phyloP scores from a whole-genome alignment of 768 basidiomycete species.

The Mycena belliarum region DNA sequence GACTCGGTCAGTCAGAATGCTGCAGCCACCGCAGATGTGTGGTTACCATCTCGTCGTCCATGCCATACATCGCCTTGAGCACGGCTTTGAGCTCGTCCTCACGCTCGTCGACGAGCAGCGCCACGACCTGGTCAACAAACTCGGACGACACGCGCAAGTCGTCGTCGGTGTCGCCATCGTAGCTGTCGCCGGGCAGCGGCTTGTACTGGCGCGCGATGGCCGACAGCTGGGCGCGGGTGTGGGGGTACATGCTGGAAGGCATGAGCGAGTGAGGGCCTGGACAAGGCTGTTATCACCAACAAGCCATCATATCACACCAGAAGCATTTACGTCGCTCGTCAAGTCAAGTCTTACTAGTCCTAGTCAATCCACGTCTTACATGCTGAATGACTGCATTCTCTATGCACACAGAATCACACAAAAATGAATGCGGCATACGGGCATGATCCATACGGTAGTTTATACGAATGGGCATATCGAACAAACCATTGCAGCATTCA shows the following conservation, averaged over 20 bases:
- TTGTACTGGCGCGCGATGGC: conserved; percentile 75
- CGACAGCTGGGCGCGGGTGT: conserved; percentile 79
- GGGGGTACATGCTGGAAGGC: conserved; percentile 50
- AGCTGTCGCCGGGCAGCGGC: conserved; percentile 45
- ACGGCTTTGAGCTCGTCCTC: conserved; percentile 84
- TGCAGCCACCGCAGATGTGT: background rate
- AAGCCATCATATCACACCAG: background rate
- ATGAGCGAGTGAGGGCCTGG: background rate
- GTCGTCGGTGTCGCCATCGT: conserved; percentile 63
- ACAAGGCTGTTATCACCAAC: background rate
- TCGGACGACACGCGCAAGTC: conserved; percentile 55
- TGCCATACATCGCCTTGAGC: conserved; percentile 68
- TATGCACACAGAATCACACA: too few species aligned
- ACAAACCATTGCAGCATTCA: conserved; percentile 26
- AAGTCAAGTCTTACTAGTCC: too few species aligned
- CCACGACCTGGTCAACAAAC: conserved; percentile 71
- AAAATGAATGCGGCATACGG: conserved; percentile 14
- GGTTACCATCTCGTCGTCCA: conserved; percentile 70
- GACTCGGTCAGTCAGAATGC: conserved; percentile 5
- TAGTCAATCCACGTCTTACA: too few species aligned
- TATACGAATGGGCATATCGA: conserved; percentile 11
- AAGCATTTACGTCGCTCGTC: too few species aligned
- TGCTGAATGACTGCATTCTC: too few species aligned
- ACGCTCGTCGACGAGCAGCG: conserved; percentile 74
- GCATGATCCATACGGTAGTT: conserved; percentile 21